phyloP scores from a whole-genome alignment of 495 filamentous ascomycete genomes.

The Xylaria longipes region DNA sequence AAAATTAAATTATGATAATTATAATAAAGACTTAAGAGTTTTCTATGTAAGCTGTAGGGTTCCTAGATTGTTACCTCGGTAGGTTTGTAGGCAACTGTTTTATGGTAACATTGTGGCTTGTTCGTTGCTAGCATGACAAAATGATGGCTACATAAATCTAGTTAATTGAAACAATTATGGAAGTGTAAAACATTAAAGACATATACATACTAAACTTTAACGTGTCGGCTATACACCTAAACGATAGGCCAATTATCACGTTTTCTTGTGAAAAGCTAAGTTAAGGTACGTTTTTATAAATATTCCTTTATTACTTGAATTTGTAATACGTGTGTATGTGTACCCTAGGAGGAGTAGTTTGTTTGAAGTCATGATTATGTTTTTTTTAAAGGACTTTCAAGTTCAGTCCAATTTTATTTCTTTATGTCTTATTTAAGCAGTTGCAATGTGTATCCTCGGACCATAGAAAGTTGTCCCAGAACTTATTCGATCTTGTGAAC shows the following conservation, averaged over 20 bases:
- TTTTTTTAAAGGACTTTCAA: too few relatives aligned
- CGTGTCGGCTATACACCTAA: neutral
- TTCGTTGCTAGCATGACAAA: neutral
- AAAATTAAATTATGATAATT: too few relatives aligned
- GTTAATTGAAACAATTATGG: neutral
- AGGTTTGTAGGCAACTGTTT: neutral
- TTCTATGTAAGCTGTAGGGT: neutral
- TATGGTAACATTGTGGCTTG: neutral
- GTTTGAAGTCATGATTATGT: too few relatives aligned
- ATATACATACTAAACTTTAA: neutral
- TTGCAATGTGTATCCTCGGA: neutral
- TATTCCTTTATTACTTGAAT: too few relatives aligned
- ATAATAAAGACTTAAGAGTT: neutral
- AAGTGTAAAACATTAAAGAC: neutral
- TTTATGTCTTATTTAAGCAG: neutral
- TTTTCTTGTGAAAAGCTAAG: too few relatives aligned
- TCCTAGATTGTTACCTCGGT: neutral
- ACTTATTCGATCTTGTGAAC: neutral
- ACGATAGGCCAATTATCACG: neutral
- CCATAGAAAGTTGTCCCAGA: neutral
- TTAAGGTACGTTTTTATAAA: too few relatives aligned
- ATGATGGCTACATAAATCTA: neutral
- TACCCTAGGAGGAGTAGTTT: too few relatives aligned
- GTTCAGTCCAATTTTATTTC: too few relatives aligned
- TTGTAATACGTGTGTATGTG: too few relatives aligned